Conservation (phyloP, 768 basidiomycete genomes). For the Tephrocybe sp. region DNA sequence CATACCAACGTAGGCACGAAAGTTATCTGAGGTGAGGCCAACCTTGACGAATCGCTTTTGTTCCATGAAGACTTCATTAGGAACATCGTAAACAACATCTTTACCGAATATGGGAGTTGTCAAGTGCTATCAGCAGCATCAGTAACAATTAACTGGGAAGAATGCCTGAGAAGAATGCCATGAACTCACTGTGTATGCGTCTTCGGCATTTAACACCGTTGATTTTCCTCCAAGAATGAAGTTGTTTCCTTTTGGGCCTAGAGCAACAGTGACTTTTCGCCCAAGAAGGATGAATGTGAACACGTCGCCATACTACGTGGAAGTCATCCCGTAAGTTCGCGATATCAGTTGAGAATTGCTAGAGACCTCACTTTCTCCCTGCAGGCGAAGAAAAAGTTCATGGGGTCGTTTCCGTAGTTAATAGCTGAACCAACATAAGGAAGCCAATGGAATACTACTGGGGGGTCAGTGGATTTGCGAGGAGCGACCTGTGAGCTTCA, state of each 20-base stretch:
- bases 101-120: slow-evolving; percentile 97
- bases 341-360: not conserved
- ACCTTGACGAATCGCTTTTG: slow-evolving; percentile 99
- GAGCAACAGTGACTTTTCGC: slow-evolving; percentile 84
- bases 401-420: slow-evolving; percentile 88
- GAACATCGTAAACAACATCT: slow-evolving; percentile 96
- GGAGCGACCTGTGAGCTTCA: slow-evolving; percentile 56
- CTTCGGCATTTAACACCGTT: slow-evolving; percentile 90
- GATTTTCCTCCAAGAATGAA: slow-evolving; percentile 94
- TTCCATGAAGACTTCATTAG: slow-evolving; percentile 97
- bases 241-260: slow-evolving; percentile 92
- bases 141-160: not conserved
- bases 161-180: not conserved
- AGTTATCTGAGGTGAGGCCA: slow-evolving; percentile 89
- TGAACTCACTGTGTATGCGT: slow-evolving; percentile 86
- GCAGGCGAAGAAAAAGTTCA: slow-evolving; percentile 81
- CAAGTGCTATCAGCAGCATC: slow-evolving; percentile 56
- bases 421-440: slow-evolving; percentile 90
- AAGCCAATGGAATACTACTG: slow-evolving; percentile 90
- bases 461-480: slow-evolving; percentile 71
- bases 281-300: slow-evolving; percentile 95
- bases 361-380: slow-evolving; percentile 63
- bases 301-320: slow-evolving; percentile 84
- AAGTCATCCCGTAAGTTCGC: not conserved
- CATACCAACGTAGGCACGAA: slow-evolving; percentile 81